Evolutionary conservation across 1,139 yeast species (phyloP).

Genomic region (Kluyveromyces sp.): DNA sequence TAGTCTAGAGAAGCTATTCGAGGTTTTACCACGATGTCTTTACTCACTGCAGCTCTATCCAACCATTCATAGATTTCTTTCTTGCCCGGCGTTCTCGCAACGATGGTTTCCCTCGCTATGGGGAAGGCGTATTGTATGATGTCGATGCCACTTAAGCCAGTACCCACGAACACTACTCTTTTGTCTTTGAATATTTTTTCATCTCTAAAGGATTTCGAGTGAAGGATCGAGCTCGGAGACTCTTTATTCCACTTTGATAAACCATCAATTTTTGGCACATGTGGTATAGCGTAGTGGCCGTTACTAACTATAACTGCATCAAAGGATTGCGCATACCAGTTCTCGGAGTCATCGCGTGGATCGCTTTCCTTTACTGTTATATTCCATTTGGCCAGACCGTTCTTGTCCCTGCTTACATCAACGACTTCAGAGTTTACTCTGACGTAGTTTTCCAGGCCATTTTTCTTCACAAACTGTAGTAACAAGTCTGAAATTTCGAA

Average conservation of each 20-base stretch:
- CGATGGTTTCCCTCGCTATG: slow-evolving; percentile 35
- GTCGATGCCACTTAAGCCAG: slow-evolving; percentile 46
- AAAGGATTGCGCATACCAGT: slow-evolving; percentile 33
- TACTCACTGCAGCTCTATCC: slow-evolving; percentile 36
- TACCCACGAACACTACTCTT: slow-evolving; percentile 44
- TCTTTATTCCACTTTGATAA: slow-evolving; percentile 31
- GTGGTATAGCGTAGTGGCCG: slow-evolving; percentile 44
- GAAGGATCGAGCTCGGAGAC: slow-evolving; percentile 17
- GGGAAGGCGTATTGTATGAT: slow-evolving; percentile 45
- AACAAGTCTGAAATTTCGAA: slow-evolving; percentile 34
- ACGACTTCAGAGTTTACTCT: slow-evolving; percentile 21
- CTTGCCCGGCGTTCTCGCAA: slow-evolving; percentile 34
- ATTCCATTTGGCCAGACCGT: slow-evolving; percentile 15
- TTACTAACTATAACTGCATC: slow-evolving; percentile 36
- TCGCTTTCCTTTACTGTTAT: slow-evolving; percentile 11
- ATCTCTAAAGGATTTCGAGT: slow-evolving; percentile 38
- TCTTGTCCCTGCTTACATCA: slow-evolving; percentile 26
- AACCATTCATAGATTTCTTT: slow-evolving; percentile 28
- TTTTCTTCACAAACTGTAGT: slow-evolving; percentile 18
- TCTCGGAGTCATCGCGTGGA: background rate
- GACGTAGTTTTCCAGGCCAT: slow-evolving; percentile 8
- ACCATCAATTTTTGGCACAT: slow-evolving; percentile 37
- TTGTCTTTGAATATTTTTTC: slow-evolving; percentile 34
- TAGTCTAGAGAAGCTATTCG: slow-evolving; percentile 24
- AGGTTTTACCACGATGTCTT: slow-evolving; percentile 35